Percentiles rank a stretch among this genome's conserved stretches.
phyloP scores from a whole-genome alignment of 441 rosid genomes.

The Pelargonium cotyledonis region DNA sequence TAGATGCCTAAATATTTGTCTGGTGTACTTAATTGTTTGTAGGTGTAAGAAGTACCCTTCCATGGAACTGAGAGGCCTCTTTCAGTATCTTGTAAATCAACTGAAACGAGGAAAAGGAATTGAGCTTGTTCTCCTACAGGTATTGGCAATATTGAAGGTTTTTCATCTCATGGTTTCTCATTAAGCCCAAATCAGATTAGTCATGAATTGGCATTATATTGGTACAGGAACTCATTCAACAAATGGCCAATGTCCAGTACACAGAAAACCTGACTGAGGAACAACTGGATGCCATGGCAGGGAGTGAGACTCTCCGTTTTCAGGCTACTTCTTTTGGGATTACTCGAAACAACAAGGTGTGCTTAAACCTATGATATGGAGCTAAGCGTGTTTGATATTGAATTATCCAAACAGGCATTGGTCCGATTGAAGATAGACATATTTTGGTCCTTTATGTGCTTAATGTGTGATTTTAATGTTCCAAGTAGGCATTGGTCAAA shows the following conservation, averaged over 20 bases:
- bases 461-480: conserved; percentile 10
- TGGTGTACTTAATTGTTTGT: conserved; percentile 14
- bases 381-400: conserved; percentile 1
- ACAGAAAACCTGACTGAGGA: conserved; percentile 98
- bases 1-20: conserved; percentile 9
- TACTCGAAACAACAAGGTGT: conserved; percentile 93
- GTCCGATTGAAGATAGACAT: conserved; percentile 3
- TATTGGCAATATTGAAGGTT: conserved; percentile 26
- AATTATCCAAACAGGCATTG: conserved; percentile 62
- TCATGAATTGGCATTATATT: conserved; percentile 26
- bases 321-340: conserved; percentile 97
- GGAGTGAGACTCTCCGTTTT: conserved; percentile 95
- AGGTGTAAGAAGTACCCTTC: conserved; percentile 99
- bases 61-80: conserved; percentile 97
- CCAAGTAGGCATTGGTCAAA: conserved; percentile 83
- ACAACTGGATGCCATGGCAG: conserved; percentile 99
- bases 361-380: not conserved
- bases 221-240: conserved; percentile 90
- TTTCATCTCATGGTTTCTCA: conserved; percentile 11
- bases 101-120: conserved; percentile 94
- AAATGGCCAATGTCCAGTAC: conserved; percentile 99
- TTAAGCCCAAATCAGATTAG: conserved; percentile 13
- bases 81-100: conserved; percentile 98
- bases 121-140: conserved; percentile 99
- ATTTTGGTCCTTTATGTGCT: not conserved